Percentiles rank a stretch among this genome's conserved stretches.
These are phyloP conservation scores for Stemphylium vesicarium DNA, from an alignment of 2,329 filamentous ascomycete species.

Conservation along the genomic window DNA sequence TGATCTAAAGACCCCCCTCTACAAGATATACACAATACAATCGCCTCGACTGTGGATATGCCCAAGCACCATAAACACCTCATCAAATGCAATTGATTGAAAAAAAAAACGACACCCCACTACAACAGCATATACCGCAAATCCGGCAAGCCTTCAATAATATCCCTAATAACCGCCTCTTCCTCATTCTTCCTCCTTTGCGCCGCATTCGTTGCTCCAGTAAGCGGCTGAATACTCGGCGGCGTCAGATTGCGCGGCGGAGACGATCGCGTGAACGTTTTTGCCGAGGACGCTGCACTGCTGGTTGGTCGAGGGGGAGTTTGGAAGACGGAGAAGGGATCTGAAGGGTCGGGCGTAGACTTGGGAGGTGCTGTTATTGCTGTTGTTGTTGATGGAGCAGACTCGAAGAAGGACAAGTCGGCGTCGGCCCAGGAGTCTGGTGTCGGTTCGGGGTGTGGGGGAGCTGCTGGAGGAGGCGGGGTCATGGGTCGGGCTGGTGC, in stretches of 20 bases:
- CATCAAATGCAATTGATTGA: background rate
- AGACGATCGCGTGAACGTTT: conserved; percentile 29
- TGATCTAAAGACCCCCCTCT: too few species aligned
- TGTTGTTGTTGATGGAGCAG: conserved; percentile 14
- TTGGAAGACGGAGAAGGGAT: conserved; percentile 38
- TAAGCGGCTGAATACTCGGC: conserved; percentile 30
- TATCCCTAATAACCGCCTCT: conserved; percentile 32
- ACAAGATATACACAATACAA: too few species aligned
- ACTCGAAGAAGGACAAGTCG: conserved; percentile 43
- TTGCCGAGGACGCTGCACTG: conserved; percentile 13
- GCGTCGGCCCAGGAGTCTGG: conserved; percentile 22
- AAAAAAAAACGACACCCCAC: background rate
- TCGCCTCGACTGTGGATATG: background rate
- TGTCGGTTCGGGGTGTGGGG: background rate
- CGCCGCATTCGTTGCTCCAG: conserved; percentile 30
- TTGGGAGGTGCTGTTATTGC: conserved; percentile 1
- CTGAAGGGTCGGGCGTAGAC: conserved; percentile 16
- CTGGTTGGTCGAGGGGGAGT: conserved; percentile 16
- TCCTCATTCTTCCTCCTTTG: conserved; percentile 38
- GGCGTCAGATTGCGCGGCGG: conserved; percentile 25
- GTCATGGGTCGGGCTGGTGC: conserved; percentile 10
- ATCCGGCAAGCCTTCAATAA: conserved; percentile 39
- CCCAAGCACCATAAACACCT: background rate
- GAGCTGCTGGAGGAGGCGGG: conserved; percentile 9
- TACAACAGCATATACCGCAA: conserved; percentile 42